A percentile compares a stretch with the other conserved stretches of the same genome.
These are phyloP conservation scores for Prunus yedoensis DNA, from an alignment of 331 rosid genomes.

Conservation along the genomic window DNA sequence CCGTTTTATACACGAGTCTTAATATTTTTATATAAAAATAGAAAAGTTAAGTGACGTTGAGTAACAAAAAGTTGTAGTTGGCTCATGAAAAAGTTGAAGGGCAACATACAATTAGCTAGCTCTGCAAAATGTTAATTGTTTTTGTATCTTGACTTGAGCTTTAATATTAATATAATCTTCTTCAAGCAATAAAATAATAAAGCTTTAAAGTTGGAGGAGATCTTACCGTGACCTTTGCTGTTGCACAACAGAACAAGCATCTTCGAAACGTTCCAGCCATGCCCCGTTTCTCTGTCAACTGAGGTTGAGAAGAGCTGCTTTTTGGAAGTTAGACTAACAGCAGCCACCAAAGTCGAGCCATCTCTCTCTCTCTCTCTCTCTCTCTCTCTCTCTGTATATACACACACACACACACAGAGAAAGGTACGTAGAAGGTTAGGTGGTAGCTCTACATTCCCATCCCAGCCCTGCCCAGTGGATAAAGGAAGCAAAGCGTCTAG, in stretches of 20 bases:
- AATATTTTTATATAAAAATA: no score
- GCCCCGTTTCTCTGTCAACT: not conserved
- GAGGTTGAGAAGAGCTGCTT: no score
- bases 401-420: not conserved
- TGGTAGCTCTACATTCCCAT: no score
- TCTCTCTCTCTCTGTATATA: no score
- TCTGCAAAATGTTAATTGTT: not conserved
- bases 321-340: not conserved
- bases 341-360: not conserved
- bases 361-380: no score
- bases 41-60: no score
- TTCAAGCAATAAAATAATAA: not conserved
- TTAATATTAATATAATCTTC: not conserved
- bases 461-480: not conserved
- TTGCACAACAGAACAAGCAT: conserved; percentile 53
- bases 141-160: no score
- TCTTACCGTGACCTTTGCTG: conserved; percentile 41
- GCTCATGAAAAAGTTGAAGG: not conserved
- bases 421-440: no score
- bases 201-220: not conserved
- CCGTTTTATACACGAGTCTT: not conserved
- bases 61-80: not conserved
- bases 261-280: conserved; percentile 46
- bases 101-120: not conserved
- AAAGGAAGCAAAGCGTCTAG: not conserved